Evolutionary conservation across 495 filamentous ascomycete species (phyloP).

Genomic region (Penicillium longicatenatum): DNA sequence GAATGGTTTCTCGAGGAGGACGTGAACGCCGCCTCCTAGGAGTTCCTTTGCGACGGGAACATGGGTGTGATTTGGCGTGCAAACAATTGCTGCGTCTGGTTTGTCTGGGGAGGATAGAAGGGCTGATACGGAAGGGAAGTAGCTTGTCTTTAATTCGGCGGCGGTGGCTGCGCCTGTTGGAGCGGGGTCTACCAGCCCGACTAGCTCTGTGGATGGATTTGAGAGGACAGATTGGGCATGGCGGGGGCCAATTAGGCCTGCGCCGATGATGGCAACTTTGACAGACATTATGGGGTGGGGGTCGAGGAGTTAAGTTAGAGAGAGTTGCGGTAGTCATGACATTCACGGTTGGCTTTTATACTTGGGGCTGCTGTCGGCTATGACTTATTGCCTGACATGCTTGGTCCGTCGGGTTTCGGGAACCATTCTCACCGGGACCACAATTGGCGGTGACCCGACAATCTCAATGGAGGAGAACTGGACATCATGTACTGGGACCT

Average conservation of each 20-base stretch:
- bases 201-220: constrained; percentile 48
- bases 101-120: constrained; percentile 40
- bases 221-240: constrained; percentile 53
- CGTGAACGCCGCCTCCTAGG: constrained; percentile 49
- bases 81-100: constrained; percentile 59
- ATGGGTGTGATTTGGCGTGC: constrained; percentile 62
- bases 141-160: constrained; percentile 28
- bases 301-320: neutral
- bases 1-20: constrained; percentile 62
- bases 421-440: neutral
- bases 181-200: constrained; percentile 54
- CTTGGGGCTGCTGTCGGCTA: neutral
- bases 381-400: neutral
- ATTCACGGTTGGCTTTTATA: neutral
- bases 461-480: no score
- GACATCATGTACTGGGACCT: no score
- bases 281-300: constrained; percentile 20
- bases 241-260: constrained; percentile 60
- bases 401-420: neutral
- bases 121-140: constrained; percentile 38
- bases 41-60: constrained; percentile 53
- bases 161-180: constrained; percentile 33
- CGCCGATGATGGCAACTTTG: constrained; percentile 55
- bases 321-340: neutral
- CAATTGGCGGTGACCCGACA: neutral